Evolutionary conservation across 306 rosid genomes (phyloP), one percentile per base, ranked within the genome.

Genomic region (Begonia masoniana): DNA sequence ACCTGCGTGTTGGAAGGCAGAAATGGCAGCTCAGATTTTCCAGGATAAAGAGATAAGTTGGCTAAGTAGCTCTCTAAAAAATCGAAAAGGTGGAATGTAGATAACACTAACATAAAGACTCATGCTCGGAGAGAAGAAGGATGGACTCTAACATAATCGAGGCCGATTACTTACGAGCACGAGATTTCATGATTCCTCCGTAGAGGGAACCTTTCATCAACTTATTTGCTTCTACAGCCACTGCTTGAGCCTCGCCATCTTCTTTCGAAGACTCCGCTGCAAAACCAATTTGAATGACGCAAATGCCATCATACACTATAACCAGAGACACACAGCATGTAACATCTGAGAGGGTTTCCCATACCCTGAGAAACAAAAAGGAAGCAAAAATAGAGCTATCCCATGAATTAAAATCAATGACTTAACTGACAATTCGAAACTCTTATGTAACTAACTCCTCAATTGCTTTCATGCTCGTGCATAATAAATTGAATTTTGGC

Each of bases 1-100:
- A 91, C 99, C 99, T 91, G 99, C 26, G 92, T 83, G 68, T 83
- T 91, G 62, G 82, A 73, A 64, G 96, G 96, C 50, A 91, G 74
- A 83, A 86, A 91, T 78, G 94, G 88, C 54, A 91, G 76, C 79
- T 91, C 88, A 21, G 96, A 91, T 57, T 77, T 86, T 61, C 96
- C 99, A 59, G 96, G 94, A 71, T 83, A 91, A 54, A 91, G 96
- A 62, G 76, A 79, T 41, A 91, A 79, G 79, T 91, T 91, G 58
- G 99, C 96, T 77, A 91, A 70, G 71, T 86, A 91, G 71, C 82
- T 83, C 84, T 91, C 96, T 81, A 74, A 31, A 31, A 31, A 31
- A 31, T 31, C 8, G 39, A 31, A 31, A 31, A 31, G 9, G 39
- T 5, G 39, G 7, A 31, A 4, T 31, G 39, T 31, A 5, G 9